Percentiles rank a stretch among this genome's conserved stretches.
phyloP scores from a whole-genome alignment of 163 green algal species.

The Smithsoniella earleae region DNA sequence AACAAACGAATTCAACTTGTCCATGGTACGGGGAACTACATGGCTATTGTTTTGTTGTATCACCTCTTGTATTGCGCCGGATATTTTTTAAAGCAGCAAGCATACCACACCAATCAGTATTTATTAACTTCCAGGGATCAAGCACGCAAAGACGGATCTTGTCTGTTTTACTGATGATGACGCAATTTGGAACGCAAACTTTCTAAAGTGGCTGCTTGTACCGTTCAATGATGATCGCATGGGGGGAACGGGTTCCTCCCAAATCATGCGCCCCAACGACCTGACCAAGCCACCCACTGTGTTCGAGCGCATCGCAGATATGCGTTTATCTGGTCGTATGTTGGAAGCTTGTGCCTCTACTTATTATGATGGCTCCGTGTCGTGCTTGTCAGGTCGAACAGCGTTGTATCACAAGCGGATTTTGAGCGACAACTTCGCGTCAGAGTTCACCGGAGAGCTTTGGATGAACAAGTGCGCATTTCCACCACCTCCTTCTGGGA shows the following conservation, averaged over 20 bases:
- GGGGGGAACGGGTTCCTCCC: conserved; percentile 16
- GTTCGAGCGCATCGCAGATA: conserved; percentile 26
- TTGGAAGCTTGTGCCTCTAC: conserved; percentile 7
- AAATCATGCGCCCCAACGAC: conserved; percentile 29
- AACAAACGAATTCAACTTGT: conserved; percentile 29
- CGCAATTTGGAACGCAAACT: conserved; percentile 28
- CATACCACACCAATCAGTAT: no score
- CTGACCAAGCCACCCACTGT: conserved; percentile 19
- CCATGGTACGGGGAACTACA: background rate
- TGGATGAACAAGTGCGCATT: conserved; percentile 28
- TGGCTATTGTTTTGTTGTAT: no score
- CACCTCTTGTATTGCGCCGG: no score
- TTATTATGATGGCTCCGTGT: conserved; percentile 17
- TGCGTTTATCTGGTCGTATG: conserved; percentile 21
- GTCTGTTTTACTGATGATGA: conserved; percentile 27
- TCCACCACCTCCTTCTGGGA: background rate
- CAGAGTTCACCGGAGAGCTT: conserved; percentile 25
- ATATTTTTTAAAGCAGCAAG: no score
- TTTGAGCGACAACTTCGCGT: conserved; percentile 15
- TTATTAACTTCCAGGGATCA: conserved; percentile 29
- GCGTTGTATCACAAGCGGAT: conserved; percentile 29
- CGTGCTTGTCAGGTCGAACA: conserved; percentile 20
- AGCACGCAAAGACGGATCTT: background rate
- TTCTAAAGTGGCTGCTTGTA: conserved; percentile 27
- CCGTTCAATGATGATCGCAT: conserved; percentile 20